Percentiles rank a stretch among this genome's conserved stretches.
These are phyloP conservation scores for Tylopilus balloui DNA, from an alignment of 768 basidiomycete genomes.

Conservation along the genomic window DNA sequence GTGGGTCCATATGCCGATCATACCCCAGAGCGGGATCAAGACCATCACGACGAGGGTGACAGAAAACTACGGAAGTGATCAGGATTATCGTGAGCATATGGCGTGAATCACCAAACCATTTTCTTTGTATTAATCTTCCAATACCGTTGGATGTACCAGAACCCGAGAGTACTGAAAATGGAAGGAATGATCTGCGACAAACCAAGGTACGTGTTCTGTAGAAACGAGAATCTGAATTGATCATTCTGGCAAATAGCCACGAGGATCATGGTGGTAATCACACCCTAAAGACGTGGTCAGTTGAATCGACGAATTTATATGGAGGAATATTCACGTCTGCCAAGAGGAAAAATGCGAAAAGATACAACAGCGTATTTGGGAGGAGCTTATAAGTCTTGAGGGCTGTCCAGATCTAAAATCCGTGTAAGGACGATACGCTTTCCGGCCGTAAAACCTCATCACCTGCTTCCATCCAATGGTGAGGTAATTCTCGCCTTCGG, in stretches of 20 bases:
- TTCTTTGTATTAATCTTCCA: slow-evolving; percentile 77
- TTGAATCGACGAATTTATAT: background rate
- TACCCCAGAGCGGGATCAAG: slow-evolving; percentile 79
- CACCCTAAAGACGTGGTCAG: slow-evolving; percentile 43
- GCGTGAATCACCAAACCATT: slow-evolving; percentile 48
- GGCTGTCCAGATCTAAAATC: slow-evolving; percentile 66
- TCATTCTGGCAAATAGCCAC: slow-evolving; percentile 76
- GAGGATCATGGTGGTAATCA: slow-evolving; percentile 75
- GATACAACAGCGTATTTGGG: slow-evolving; percentile 78
- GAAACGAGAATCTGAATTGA: slow-evolving; percentile 76
- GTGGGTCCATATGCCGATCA: slow-evolving; percentile 79
- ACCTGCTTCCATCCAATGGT: slow-evolving; percentile 88
- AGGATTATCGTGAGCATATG: background rate
- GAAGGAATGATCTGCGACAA: slow-evolving; percentile 73
- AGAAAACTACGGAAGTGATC: slow-evolving; percentile 49
- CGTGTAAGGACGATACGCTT: background rate
- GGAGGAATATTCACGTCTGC: slow-evolving; percentile 52
- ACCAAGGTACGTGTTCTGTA: slow-evolving; percentile 76
- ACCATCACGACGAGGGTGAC: slow-evolving; percentile 74
- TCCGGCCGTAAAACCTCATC: background rate
- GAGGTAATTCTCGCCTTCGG: slow-evolving; percentile 70
- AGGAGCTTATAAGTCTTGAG: slow-evolving; percentile 70
- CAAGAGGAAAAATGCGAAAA: slow-evolving; percentile 70
- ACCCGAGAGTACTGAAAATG: slow-evolving; percentile 64
- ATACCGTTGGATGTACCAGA: slow-evolving; percentile 79